phyloP scores from a whole-genome alignment of 495 filamentous ascomycete genomes.

The Neurospora tetrasperma region DNA sequence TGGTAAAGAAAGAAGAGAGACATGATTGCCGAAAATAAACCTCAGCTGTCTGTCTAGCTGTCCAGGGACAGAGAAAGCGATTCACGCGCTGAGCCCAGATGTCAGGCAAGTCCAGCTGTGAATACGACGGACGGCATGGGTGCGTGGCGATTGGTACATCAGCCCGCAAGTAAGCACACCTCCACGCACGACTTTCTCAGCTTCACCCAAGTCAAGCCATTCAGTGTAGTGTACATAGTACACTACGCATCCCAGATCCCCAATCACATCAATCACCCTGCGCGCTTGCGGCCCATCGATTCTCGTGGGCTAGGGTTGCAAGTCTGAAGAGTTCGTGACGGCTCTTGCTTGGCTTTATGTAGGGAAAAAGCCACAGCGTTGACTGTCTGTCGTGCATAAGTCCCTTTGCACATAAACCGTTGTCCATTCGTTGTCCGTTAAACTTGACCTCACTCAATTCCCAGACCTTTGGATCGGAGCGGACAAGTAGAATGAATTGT shows the following conservation, averaged over 20 bases:
- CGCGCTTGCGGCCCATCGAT: background rate
- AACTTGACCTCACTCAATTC: background rate
- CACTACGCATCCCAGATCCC: background rate
- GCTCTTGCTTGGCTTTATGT: background rate
- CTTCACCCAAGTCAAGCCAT: background rate
- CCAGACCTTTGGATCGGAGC: background rate
- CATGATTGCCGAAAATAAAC: background rate
- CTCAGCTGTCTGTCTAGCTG: background rate
- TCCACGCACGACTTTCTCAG: background rate
- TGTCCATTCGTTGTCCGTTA: background rate
- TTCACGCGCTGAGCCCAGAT: too few species aligned
- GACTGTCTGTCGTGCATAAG: background rate
- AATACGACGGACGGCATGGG: background rate
- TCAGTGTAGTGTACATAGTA: too few species aligned
- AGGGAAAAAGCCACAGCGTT: background rate
- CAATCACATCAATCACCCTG: background rate
- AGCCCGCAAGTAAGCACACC: background rate
- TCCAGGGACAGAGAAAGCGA: background rate
- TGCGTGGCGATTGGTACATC: background rate
- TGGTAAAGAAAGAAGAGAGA: background rate
- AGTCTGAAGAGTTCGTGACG: background rate
- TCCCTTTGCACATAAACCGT: background rate
- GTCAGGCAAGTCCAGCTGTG: background rate
- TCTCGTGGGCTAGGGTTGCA: background rate
- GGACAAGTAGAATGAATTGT: too few species aligned